phyloP scores from a whole-genome alignment of 352 stramenopile genomes.

The Phytopythium sindhum region DNA sequence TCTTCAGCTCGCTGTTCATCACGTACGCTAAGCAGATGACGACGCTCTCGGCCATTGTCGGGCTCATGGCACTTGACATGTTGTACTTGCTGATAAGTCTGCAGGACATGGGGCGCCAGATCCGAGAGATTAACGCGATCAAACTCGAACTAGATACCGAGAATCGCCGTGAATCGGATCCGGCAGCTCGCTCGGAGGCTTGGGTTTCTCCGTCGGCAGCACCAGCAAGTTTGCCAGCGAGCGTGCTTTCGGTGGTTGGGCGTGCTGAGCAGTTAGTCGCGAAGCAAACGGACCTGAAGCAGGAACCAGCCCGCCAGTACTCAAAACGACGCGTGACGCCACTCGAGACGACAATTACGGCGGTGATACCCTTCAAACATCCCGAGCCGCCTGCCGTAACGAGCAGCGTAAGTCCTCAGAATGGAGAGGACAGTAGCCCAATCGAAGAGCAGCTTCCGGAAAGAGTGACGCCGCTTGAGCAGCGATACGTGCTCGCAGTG shows the following conservation, averaged over 20 bases:
- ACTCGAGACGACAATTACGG: background rate
- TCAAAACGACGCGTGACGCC: background rate
- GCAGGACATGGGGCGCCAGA: background rate
- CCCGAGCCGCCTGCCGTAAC: background rate
- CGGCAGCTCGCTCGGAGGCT: background rate
- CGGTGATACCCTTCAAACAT: background rate
- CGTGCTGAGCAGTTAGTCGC: background rate
- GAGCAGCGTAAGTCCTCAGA: background rate
- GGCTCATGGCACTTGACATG: constrained; percentile 15
- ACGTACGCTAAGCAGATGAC: constrained; percentile 23
- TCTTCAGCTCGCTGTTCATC: constrained; percentile 25
- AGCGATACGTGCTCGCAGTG: background rate
- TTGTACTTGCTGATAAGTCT: constrained; percentile 4
- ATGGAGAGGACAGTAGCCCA: background rate
- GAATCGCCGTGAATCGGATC: background rate
- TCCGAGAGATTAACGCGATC: background rate
- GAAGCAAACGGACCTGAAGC: background rate
- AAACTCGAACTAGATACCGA: background rate
- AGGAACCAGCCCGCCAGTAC: no score
- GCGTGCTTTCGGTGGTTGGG: background rate
- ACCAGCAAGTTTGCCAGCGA: background rate
- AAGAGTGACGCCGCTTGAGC: constrained; percentile 8
- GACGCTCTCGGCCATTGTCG: constrained; percentile 13
- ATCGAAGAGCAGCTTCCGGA: background rate
- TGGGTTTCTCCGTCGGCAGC: background rate